phyloP scores from a whole-genome alignment of 768 basidiomycete species.

The Suillus brevipes region DNA sequence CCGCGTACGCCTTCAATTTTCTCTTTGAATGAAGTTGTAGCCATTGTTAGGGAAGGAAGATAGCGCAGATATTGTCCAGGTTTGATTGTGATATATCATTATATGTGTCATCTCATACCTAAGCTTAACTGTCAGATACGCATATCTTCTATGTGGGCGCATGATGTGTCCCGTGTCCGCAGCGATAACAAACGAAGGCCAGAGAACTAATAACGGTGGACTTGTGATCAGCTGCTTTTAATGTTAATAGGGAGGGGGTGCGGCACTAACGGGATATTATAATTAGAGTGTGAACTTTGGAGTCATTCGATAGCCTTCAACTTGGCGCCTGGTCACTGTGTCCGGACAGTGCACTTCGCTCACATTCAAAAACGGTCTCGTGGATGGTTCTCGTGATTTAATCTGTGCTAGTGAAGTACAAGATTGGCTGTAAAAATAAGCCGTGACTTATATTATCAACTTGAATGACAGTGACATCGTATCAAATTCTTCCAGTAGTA shows the following conservation, averaged over 20 bases:
- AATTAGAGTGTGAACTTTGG: neutral
- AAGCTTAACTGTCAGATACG: neutral
- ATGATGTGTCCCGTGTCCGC: neutral
- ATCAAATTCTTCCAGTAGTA: neutral
- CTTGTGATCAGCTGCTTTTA: neutral
- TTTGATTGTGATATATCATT: neutral
- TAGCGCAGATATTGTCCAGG: neutral
- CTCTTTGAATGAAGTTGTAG: constrained; percentile 18
- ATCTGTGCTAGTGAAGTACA: neutral
- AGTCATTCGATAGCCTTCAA: neutral
- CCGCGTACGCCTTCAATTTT: constrained; percentile 26
- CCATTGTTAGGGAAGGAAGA: neutral
- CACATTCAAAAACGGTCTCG: neutral
- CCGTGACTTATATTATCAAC: neutral
- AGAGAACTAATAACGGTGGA: neutral
- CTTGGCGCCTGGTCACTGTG: neutral
- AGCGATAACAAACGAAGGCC: neutral
- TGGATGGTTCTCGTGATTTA: neutral
- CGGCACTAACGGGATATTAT: neutral
- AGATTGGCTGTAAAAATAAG: neutral
- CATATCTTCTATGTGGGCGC: neutral
- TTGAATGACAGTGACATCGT: neutral
- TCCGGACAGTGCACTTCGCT: neutral
- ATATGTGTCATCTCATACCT: neutral
- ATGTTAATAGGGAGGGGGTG: neutral